These are phyloP conservation scores for Avena atlantica DNA, from an alignment of 176 grass and related monocot genomes.

Conservation along the genomic window DNA sequence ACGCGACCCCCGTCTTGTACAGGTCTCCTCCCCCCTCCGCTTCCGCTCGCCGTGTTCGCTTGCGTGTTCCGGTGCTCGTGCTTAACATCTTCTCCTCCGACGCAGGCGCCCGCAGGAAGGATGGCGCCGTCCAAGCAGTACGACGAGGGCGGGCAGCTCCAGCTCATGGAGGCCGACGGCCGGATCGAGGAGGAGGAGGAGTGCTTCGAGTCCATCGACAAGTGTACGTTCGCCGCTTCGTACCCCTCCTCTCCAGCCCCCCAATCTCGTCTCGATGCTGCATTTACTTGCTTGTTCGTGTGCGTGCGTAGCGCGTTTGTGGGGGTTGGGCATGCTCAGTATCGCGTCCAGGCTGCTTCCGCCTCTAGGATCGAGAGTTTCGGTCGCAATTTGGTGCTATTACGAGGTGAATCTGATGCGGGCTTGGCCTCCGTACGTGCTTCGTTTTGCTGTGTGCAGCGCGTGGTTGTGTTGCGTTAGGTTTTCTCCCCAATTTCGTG, in stretches of 20 bases:
- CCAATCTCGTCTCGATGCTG: not conserved
- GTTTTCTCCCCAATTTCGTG: constrained; percentile 3
- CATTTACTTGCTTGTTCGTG: constrained; percentile 37
- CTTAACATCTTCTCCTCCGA: not conserved
- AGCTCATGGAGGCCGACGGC: constrained; percentile 76
- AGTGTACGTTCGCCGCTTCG: constrained; percentile 47
- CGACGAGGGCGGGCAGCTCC: constrained; percentile 83
- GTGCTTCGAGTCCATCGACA: constrained; percentile 90
- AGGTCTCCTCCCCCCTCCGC: constrained; percentile 23
- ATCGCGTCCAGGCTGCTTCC: not conserved
- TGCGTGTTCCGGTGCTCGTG: not conserved
- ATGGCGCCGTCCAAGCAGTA: constrained; percentile 67
- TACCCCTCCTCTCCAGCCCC: not conserved
- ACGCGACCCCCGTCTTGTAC: not conserved
- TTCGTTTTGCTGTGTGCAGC: constrained; percentile 30
- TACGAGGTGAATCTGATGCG: not conserved
- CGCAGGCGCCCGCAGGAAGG: constrained; percentile 24
- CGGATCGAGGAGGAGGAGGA: constrained; percentile 76
- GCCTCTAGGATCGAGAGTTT: not conserved
- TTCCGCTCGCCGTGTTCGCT: not conserved
- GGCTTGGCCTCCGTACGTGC: not conserved
- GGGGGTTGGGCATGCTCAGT: not conserved
- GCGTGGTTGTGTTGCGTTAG: not conserved
- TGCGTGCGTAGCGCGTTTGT: not conserved
- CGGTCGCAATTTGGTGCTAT: not conserved